A percentile compares a stretch with the other conserved stretches of the same genome.
Conservation (phyloP, 306 rosid species). For the Trichosanthes cucumerina region DNA sequence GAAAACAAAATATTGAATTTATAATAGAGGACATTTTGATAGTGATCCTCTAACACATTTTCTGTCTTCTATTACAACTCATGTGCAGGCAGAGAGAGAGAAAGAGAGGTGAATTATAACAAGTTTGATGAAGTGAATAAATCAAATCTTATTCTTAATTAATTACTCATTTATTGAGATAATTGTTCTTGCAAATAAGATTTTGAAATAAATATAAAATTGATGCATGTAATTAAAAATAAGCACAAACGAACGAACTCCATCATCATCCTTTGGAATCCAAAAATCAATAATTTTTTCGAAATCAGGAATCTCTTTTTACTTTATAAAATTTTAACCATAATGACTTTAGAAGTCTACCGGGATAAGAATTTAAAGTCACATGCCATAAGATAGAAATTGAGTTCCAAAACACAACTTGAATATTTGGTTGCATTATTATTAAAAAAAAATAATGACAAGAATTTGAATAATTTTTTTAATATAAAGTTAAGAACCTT, state of each 20-base stretch:
- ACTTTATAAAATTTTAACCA: too few relatives aligned
- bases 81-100: not conserved
- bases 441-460: too few relatives aligned
- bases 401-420: not conserved
- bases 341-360: not conserved
- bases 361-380: not conserved
- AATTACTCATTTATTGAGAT: not conserved
- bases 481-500: too few relatives aligned
- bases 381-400: too few relatives aligned
- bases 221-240: not conserved
- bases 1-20: not conserved
- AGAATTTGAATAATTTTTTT: too few relatives aligned
- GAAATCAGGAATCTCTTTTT: not conserved
- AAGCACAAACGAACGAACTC: not conserved
- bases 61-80: conserved; percentile 2
- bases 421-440: too few relatives aligned
- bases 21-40: conserved; percentile 4
- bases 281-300: too few relatives aligned
- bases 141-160: not conserved
- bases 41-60: conserved; percentile 6
- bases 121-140: not conserved
- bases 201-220: not conserved
- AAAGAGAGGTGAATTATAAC: not conserved
- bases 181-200: not conserved
- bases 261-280: not conserved